Base-by-base conservation (phyloP, 129 eudicot species). In the Helianthus annuus region DNA sequence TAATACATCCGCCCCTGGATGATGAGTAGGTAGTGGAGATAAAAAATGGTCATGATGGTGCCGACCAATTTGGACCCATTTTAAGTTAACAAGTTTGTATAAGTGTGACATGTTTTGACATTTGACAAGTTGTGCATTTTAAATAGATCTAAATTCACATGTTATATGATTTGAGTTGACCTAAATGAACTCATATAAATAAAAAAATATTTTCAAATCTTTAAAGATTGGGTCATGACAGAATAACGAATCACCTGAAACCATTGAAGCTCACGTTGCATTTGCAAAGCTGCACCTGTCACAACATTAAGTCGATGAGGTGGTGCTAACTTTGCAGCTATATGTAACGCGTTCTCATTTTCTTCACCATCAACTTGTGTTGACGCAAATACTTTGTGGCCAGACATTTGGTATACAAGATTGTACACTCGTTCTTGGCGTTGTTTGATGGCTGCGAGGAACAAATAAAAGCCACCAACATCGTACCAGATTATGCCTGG, bases 201-300 rank as follows among this genome's bases (percentile, higher is more conserved):
- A 27, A 27, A 27, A 27, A 27, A 27, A 27, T 2, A 1, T 27
- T 27, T 27, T 1, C 32, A 27, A 27, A 27, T 27, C 32, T 27
- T 27, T 27, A 2, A 27, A 27, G 32, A 27, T 1, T 27, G 32
- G 32, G 32, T 27, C 22, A 19, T 19, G 22, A 27, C 3, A 27
- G 2, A 27, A 27, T 27, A 27, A 27, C 3, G 32, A 6, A n/a
- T 32, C 34, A 68, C 72, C 72, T 32, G n/a, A 52, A 48, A 68
- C 72, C 72, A 49, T 68, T 49, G 61, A 68, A 68, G 48, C 14
- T 63, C 68, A 39, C 68, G 68, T 1, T 79, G 84, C 84, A 83
- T 70, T 17, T 79, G 87, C 34, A 80, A 60, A 10, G 85, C 88
- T 0, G 88, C 85, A 7, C 85, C 85, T 0, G 80, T 59, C 1